Percentiles rank a stretch among this genome's conserved stretches.
These are phyloP conservation scores for Alternaria sp. DNA, from an alignment of 2,329 filamentous ascomycete genomes.

Conservation along the genomic window DNA sequence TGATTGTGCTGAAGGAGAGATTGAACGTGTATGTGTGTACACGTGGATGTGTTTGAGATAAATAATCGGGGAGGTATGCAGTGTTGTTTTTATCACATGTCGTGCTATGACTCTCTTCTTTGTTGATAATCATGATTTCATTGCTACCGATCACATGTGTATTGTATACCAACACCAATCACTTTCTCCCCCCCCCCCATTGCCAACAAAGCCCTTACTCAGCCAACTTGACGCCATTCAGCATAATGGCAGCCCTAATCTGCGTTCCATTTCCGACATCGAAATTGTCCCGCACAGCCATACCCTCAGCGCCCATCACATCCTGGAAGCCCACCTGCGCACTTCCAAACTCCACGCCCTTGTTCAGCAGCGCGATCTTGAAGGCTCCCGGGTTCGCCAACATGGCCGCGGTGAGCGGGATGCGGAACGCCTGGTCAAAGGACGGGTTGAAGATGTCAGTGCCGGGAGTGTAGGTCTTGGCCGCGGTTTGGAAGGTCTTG, in stretches of 20 bases:
- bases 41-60: background rate
- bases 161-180: background rate
- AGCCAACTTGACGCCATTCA: constrained; percentile 36
- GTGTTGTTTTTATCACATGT: background rate
- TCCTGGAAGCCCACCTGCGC: constrained; percentile 40
- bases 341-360: constrained; percentile 36
- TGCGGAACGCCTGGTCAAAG: constrained; percentile 58
- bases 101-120: background rate
- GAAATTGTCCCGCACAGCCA: constrained; percentile 33
- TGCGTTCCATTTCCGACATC: constrained; percentile 40
- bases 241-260: constrained; percentile 37
- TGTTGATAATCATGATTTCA: background rate
- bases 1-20: constrained; percentile 11
- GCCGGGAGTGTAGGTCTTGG: constrained; percentile 57
- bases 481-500: constrained; percentile 54
- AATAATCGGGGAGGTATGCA: background rate
- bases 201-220: background rate
- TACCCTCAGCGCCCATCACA: constrained; percentile 34
- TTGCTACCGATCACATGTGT: background rate
- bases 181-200: background rate
- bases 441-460: constrained; percentile 60
- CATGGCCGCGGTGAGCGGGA: constrained; percentile 53
- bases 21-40: background rate
- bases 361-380: constrained; percentile 42
- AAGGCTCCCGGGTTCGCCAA: constrained; percentile 34